Evolutionary conservation across 2,329 filamentous ascomycete genomes (phyloP), one percentile per base, ranked within the genome.

Genomic region (Pseudogymnoascus sp.): DNA sequence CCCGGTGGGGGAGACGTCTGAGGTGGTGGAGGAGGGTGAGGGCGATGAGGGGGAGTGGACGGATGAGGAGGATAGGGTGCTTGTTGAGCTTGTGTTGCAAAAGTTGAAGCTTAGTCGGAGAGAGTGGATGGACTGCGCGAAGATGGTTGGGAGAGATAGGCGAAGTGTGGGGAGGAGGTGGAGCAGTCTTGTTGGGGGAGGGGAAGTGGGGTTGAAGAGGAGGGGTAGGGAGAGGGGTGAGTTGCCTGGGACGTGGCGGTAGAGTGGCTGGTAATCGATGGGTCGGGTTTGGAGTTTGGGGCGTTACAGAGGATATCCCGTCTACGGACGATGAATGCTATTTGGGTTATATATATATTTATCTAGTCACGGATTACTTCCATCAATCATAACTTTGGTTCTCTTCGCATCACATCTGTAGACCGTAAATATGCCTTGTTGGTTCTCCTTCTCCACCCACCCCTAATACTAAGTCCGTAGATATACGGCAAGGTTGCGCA

Each of bases 101-200:
- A 88, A 88, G 76, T 78, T 88, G 63, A 83, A 82, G 74, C 78
- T 89, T 21, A 81, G 81, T 68, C 86, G 84, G 74, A 78, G 80
- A 61, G 85, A 88, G 64, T 88, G 85, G 86, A 83, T 86, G 65
- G 85, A 88, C 71, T 88, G 85, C 72, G 86, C 85, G 47, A 79
- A 84, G 65, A 85, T 79, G 67, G 76, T 88, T 6, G 85, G 86
- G 66, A 84, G 81, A 69, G 84, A 87, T 73, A 77, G 82, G 61
- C 77, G 79, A 64, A 82, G 79, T 65, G 77, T 87, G 54, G 81
- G 81, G 45, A 77, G 80, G 61, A 76, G 86, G 68, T 89, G 86
- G 86, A 85, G 83, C 77, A 86, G 80, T 63, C 75, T 89, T 37
- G 80, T 88, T 73, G 73, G 78, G 47, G 78, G 77, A 65, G 85